These are phyloP conservation scores for Peribolospora baueri DNA, from an alignment of 768 basidiomycete species.

Conservation along the genomic window DNA sequence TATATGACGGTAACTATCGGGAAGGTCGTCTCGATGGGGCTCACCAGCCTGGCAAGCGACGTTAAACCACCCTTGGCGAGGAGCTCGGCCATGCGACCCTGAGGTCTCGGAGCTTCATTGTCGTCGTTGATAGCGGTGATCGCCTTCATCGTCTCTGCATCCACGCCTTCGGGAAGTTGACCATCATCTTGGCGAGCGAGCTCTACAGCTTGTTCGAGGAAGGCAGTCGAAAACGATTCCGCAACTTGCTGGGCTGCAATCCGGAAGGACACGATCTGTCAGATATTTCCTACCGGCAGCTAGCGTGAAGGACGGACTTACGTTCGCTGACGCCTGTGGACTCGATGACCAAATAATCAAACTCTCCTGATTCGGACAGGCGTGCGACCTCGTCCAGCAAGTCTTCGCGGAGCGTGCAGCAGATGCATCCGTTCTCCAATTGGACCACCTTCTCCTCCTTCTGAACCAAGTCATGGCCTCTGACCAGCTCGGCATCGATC, in stretches of 20 bases:
- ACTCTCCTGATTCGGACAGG: constrained; percentile 13
- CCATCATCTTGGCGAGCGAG: background rate
- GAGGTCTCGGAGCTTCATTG: no score
- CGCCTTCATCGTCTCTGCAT: no score
- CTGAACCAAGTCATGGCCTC: constrained; percentile 15
- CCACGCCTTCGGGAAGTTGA: no score
- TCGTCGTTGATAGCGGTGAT: no score
- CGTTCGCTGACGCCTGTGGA: constrained; percentile 17
- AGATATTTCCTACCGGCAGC: no score
- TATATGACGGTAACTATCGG: background rate
- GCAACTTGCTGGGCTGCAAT: no score
- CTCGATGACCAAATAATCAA: constrained; percentile 20
- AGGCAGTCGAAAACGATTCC: no score
- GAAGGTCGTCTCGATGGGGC: background rate
- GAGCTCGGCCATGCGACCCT: constrained; percentile 12
- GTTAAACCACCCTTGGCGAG: constrained; percentile 16
- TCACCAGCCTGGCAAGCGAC: constrained; percentile 14
- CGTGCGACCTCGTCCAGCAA: constrained; percentile 18
- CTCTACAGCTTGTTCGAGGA: background rate
- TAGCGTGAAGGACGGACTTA: constrained; percentile 4
- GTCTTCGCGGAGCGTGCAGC: constrained; percentile 19
- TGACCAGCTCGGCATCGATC: constrained; percentile 18
- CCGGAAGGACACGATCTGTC: no score
- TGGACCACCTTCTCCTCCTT: constrained; percentile 17
- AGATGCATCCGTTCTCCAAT: constrained; percentile 21